phyloP scores from a whole-genome alignment of 805 yeast genomes.

The Kuraishia cidri region DNA sequence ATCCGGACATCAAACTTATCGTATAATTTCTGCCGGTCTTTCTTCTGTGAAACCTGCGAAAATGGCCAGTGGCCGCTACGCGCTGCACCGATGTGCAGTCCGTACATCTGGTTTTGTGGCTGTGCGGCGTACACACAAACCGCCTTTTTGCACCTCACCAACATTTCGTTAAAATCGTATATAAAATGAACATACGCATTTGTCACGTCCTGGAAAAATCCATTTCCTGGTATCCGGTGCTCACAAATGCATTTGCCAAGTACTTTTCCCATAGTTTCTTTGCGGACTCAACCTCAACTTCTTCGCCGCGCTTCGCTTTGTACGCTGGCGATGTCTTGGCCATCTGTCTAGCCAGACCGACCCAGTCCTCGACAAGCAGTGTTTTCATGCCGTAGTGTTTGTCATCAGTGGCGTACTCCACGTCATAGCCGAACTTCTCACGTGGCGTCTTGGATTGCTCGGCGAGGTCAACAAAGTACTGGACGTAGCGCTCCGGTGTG shows the following conservation, averaged over 20 bases:
- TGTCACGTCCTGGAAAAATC: too few relatives aligned
- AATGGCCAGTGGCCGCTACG: too few relatives aligned
- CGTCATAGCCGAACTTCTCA: conserved; percentile 43
- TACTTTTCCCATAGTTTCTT: conserved; percentile 48
- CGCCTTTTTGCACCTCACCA: too few relatives aligned
- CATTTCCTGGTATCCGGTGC: conserved; percentile 53
- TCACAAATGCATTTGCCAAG: conserved; percentile 51
- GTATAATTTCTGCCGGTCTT: too few relatives aligned
- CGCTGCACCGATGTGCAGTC: too few relatives aligned
- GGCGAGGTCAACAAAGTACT: conserved; percentile 61
- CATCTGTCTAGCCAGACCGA: conserved; percentile 44
- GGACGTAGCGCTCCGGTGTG: conserved; percentile 65
- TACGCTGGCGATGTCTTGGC: conserved; percentile 28
- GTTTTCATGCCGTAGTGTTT: conserved; percentile 42
- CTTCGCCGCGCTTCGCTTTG: conserved; percentile 3
- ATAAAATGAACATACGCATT: too few relatives aligned
- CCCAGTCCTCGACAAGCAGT: conserved; percentile 55
- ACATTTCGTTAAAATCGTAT: too few relatives aligned
- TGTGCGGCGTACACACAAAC: too few relatives aligned
- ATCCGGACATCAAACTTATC: too few relatives aligned
- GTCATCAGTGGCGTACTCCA: conserved; percentile 66
- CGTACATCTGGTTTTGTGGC: too few relatives aligned
- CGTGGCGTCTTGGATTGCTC: conserved; percentile 23
- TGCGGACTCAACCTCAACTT: conserved; percentile 4
- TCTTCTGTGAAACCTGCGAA: too few relatives aligned